These are phyloP conservation scores for Wickerhamiella vanderwaltii DNA, from an alignment of 805 yeast species.

Conservation along the genomic window DNA sequence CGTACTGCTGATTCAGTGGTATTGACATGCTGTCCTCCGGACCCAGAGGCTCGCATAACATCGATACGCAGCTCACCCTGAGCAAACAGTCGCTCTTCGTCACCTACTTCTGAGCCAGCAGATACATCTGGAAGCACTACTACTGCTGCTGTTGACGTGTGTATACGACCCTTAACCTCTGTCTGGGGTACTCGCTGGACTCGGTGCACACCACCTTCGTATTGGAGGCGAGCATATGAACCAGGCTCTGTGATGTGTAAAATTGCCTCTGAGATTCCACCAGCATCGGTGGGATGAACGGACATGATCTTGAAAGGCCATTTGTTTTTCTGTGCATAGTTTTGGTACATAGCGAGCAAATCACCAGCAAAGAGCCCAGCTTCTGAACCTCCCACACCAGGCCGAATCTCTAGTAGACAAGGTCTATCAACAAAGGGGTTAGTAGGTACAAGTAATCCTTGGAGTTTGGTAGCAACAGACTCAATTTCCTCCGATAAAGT, in stretches of 20 bases:
- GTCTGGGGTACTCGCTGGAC: constrained; percentile 92
- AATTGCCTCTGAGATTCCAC: constrained; percentile 66
- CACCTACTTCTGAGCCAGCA: constrained; percentile 32
- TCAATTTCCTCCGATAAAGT: constrained; percentile 35
- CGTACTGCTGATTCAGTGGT: constrained; percentile 96
- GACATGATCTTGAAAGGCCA: constrained; percentile 62
- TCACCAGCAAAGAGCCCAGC: constrained; percentile 80
- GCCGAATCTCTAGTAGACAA: constrained; percentile 73
- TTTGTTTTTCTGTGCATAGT: constrained; percentile 47
- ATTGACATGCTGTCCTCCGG: constrained; percentile 97
- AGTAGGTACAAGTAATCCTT: constrained; percentile 52
- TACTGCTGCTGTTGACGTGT: constrained; percentile 93
- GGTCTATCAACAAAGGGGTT: constrained; percentile 65
- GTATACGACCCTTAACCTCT: constrained; percentile 86
- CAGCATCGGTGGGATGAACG: constrained; percentile 39
- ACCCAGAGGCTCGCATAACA: constrained; percentile 95
- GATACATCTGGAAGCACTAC: constrained; percentile 62
- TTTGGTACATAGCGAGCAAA: constrained; percentile 66
- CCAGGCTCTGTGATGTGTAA: constrained; percentile 64
- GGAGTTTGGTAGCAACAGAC: constrained; percentile 37
- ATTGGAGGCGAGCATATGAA: constrained; percentile 57
- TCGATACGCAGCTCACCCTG: constrained; percentile 86
- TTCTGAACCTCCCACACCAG: constrained; percentile 94
- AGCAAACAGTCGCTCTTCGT: constrained; percentile 57
- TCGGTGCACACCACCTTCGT: constrained; percentile 91